Evolutionary conservation across 495 filamentous ascomycete genomes (phyloP), one percentile per base, ranked within the genome.

Genomic region (Astrothelium subdiscretum): DNA sequence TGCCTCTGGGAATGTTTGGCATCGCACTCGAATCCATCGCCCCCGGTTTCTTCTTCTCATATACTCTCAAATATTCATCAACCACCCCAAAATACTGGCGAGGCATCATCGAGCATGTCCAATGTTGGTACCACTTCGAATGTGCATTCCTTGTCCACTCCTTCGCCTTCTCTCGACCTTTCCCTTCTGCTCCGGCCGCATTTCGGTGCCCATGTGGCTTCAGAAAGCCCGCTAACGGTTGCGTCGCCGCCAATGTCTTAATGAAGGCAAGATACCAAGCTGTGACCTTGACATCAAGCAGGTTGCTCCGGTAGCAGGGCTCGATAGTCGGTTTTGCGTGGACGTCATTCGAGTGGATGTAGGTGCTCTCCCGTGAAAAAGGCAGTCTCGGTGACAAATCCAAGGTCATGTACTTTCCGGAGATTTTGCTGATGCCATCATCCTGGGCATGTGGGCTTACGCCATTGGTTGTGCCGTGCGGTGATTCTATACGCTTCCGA

Each of bases 51-150:
- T 68, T 58, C 0, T 67, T 63, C 5, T 68, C 67, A 12, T 69
- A 60, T 0, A 73, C 71, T 44, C n/a, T 68, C 12, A 82, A 69
- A n/a, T 73, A 67, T 2, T 72, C 68, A 60, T 80, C 76, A 1
- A 83, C 80, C 0, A 82, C 80, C 27, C 79, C 66, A 24, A 78
- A 79, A 3, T 73, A 66, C 2, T 75, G 69, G 2, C 64, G 64
- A 5, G 78, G 78, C 3, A 81, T 68, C 80, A 83, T 79, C 0
- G 77, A 12, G 58, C 59, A 62, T 3, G 64, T 62, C 6, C 64
- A 51, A 27, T 18, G 29, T 15, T 51, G 64, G 48, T 63, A 61
- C 29, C 65, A 68, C 13, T 67, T 58, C 15, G 62, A 61, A 1
- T 15, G 32, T 20, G 58, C 8, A 29, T 29, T 5, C 26, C 52